A percentile compares a stretch with the other conserved stretches of the same genome.
Evolutionary conservation across 192 early-diverging fungal genomes (phyloP).

Genomic region (Umbelopsis vinacea): DNA sequence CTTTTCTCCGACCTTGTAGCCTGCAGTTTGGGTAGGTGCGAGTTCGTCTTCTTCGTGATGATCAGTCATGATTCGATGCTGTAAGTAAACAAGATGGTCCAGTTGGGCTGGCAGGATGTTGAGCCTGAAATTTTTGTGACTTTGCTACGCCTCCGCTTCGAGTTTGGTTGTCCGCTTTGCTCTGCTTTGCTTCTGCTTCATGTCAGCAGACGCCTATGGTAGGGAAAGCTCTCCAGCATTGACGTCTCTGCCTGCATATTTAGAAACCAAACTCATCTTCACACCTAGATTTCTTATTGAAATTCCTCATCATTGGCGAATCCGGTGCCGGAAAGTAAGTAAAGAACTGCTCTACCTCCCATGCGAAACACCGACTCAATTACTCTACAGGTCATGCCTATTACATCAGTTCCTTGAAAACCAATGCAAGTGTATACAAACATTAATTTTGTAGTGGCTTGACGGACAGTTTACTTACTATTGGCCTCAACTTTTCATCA

Average conservation of each 20-base stretch:
- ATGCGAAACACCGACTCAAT: slow-evolving; percentile 1
- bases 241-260: not conserved
- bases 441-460: not conserved
- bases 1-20: slow-evolving; percentile 92
- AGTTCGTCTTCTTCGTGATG: slow-evolving; percentile 73
- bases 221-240: not conserved
- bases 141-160: slow-evolving; percentile 5
- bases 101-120: not conserved
- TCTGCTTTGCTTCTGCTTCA: slow-evolving; percentile 23
- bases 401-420: slow-evolving; percentile 64
- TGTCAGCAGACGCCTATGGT: slow-evolving; percentile 46
- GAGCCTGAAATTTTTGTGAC: slow-evolving; percentile 25
- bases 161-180: slow-evolving; percentile 7
- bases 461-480: not conserved
- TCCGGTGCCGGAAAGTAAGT: slow-evolving; percentile 66
- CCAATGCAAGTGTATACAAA: slow-evolving; percentile 42
- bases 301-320: slow-evolving; percentile 64
- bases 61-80: slow-evolving; percentile 43
- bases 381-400: slow-evolving; percentile 54
- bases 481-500: slow-evolving; percentile 28
- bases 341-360: not conserved
- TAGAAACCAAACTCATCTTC: not conserved
- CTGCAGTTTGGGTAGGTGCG: slow-evolving; percentile 72
- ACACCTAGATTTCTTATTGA: slow-evolving; percentile 52
- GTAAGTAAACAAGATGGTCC: not conserved